Evolutionary conservation across 129 eudicot species (phyloP).

Genomic region (Tanacetum coccineum): DNA sequence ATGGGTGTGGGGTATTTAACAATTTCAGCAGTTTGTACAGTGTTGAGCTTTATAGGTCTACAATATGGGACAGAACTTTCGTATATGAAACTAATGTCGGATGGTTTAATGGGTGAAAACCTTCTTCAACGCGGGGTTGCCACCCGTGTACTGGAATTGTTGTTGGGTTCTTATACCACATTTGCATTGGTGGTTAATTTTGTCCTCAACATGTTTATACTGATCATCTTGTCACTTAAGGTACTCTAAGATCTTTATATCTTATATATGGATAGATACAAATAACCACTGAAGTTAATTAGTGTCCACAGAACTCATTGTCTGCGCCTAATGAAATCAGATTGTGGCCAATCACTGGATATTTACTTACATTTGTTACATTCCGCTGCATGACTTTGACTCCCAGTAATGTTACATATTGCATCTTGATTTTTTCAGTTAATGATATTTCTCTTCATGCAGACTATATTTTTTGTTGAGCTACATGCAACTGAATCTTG

Average conservation of each 20-base stretch:
- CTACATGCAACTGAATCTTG: conserved; percentile 63
- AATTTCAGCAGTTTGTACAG: conserved; percentile 63
- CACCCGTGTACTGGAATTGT: conserved; percentile 47
- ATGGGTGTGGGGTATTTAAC: conserved; percentile 75
- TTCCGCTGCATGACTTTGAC: background rate
- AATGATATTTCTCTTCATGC: conserved; percentile 22
- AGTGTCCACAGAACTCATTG: conserved; percentile 6
- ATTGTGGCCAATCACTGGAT: background rate
- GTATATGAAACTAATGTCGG: conserved; percentile 46
- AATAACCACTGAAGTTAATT: background rate
- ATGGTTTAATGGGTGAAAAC: conserved; percentile 53
- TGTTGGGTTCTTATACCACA: conserved; percentile 60
- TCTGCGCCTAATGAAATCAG: background rate
- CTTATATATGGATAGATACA: background rate
- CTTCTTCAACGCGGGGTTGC: conserved; percentile 48
- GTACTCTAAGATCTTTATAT: conserved; percentile 33
- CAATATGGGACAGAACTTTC: conserved; percentile 65
- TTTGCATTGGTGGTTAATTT: conserved; percentile 59
- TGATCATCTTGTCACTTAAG: conserved; percentile 66
- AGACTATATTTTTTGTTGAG: conserved; percentile 73
- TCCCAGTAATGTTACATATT: conserved; percentile 5
- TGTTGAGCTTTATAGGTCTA: conserved; percentile 65
- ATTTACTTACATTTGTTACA: background rate
- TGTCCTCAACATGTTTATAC: conserved; percentile 53
- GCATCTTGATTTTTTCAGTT: conserved; percentile 1